phyloP scores from a whole-genome alignment of 2,329 filamentous ascomycete species.

The Tothia fuscella region DNA sequence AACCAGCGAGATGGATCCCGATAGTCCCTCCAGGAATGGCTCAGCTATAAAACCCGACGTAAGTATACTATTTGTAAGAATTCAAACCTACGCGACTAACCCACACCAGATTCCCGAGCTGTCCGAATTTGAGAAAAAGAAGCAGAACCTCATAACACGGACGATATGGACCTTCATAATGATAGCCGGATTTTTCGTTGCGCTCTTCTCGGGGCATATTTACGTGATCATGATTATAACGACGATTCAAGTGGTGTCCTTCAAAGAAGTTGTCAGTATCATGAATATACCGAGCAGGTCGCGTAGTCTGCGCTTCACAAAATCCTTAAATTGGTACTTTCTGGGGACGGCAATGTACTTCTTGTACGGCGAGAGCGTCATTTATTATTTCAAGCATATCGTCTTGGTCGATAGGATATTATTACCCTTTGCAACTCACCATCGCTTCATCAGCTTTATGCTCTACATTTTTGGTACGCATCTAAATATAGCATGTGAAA shows the following conservation, averaged over 20 bases:
- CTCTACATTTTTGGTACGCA: constrained; percentile 87
- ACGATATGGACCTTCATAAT: constrained; percentile 98
- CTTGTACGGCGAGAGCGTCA: constrained; percentile 94
- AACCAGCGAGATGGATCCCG: constrained; percentile 48
- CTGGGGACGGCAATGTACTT: constrained; percentile 99
- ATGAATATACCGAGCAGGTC: constrained; percentile 87
- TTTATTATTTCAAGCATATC: constrained; percentile 99
- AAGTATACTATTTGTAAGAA: background rate
- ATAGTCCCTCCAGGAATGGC: constrained; percentile 38
- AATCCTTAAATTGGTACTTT: constrained; percentile 98
- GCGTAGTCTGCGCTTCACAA: constrained; percentile 82
- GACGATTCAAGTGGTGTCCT: constrained; percentile 87
- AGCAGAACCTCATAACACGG: constrained; percentile 90
- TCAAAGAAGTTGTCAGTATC: constrained; percentile 98
- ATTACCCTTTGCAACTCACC: constrained; percentile 87
- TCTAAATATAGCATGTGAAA: background rate
- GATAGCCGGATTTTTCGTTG: constrained; percentile 83
- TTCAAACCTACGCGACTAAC: background rate
- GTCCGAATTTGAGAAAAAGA: constrained; percentile 94
- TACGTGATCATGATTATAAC: constrained; percentile 94
- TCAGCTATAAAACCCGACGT: constrained; percentile 13
- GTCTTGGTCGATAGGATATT: constrained; percentile 88
- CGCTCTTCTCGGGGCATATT: constrained; percentile 92
- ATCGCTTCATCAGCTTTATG: constrained; percentile 96
- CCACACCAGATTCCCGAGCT: constrained; percentile 26